Evolutionary conservation across 148 eudicot genomes (phyloP), one percentile per base, ranked within the genome.

Genomic region (Heliosperma pusillum): DNA sequence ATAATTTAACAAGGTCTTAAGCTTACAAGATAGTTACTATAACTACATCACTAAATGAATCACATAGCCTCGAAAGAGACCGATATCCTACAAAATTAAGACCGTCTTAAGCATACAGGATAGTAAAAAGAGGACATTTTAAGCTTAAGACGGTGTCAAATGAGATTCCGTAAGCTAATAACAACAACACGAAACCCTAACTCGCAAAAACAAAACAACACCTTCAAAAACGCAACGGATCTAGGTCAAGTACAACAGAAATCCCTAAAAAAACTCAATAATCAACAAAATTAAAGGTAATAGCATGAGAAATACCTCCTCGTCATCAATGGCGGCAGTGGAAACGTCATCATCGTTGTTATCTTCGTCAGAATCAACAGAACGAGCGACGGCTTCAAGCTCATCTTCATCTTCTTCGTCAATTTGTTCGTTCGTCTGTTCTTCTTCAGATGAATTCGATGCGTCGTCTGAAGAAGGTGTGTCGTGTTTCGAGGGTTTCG

Each of bases 331-430:
- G 3, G 62, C 86, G 24, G 45, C 83, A 25, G 47, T 79, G 20
- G 78, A 69, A 10, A 20, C 70, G 7, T 67, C 82, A 36, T 69
- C 74, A 1, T 72, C 88, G 50, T 76, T 73, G 36, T 80, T 83
- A 15, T 82, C 87, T 9, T 83, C 85, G 36, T 78, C 79, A 17
- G 85, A 78, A 69, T 81, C 90, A 7, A 68, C 91, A 17, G 87
- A 42, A 53, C 85, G 66, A 2, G 86, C 91, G 2, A 89, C 91
- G 52, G 89, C 91, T 81, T 87, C 83, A 60, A 89, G 88, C 80
- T 89, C 93, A 44, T 89, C 93, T 27, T 89, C 91, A 50, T 87
- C 91, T n/a, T 79, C 88, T n/a, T 85, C 84, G 52, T 74, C 80
- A 56, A 80, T 73, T 79, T 82, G 88, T 15, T 84, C 82, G 68